Percentiles rank a stretch among this genome's conserved stretches.
These are phyloP conservation scores for Penium margaritaceum DNA, from an alignment of 139 green algal species.

Conservation along the genomic window DNA sequence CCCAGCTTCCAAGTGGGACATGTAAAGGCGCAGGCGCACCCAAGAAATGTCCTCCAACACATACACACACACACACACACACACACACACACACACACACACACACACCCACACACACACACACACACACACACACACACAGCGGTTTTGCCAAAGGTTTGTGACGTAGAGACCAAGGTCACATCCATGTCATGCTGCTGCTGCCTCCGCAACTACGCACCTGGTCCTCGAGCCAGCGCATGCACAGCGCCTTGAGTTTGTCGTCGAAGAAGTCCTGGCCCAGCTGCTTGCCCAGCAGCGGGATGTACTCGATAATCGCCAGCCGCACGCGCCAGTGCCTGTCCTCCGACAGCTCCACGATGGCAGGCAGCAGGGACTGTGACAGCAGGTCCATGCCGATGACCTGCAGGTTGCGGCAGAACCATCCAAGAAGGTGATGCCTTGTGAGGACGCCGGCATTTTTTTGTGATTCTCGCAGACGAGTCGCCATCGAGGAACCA, in stretches of 20 bases:
- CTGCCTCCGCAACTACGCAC: slow-evolving; percentile 41
- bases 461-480: too few relatives aligned
- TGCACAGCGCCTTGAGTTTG: slow-evolving; percentile 87
- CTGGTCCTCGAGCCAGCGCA: slow-evolving; percentile 87
- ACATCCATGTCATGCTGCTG: too few relatives aligned
- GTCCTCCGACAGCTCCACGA: slow-evolving; percentile 94
- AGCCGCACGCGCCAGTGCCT: slow-evolving; percentile 95
- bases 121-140: too few relatives aligned
- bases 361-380: slow-evolving; percentile 86
- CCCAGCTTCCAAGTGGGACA: too few relatives aligned
- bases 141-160: too few relatives aligned
- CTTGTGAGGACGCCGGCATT: too few relatives aligned
- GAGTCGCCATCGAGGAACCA: too few relatives aligned
- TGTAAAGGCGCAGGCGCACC: too few relatives aligned
- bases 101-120: not conserved
- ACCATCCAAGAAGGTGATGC: too few relatives aligned
- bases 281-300: slow-evolving; percentile 86
- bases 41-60: not conserved
- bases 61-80: not conserved
- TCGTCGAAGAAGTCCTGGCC: slow-evolving; percentile 61
- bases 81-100: not conserved
- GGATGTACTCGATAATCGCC: slow-evolving; percentile 96
- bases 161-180: too few relatives aligned
- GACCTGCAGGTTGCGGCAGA: slow-evolving; percentile 85
- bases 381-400: slow-evolving; percentile 88